Evolutionary conservation across 192 early-diverging fungal species (phyloP), one percentile per base, ranked within the genome.

Genomic region (Linnemannia schmuckeri): DNA sequence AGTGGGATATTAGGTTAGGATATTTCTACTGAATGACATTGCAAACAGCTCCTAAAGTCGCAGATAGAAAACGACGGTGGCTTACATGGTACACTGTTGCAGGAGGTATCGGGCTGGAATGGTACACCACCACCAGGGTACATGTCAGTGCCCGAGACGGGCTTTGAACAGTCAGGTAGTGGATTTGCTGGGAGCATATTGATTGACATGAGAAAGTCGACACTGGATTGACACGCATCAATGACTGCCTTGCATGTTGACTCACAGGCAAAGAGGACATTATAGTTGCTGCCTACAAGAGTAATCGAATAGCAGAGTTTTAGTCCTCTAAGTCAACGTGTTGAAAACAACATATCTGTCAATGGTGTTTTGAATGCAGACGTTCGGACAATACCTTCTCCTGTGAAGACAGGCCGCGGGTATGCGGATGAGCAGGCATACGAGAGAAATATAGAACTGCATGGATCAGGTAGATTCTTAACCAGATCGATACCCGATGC

Each of bases 1-100:
- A 52, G 49, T 5, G 27, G 27, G 20, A 30, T 0, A 15, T 10
- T 15, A 13, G 80, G 20, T 84, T 49, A 79, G 42, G 81, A 90
- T 8, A 88, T 74, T 27, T 79, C 46, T 17, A 69, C 83, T 42
- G 90, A 85, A 79, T 88, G 81, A 33, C 63, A 71, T 82, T 33
- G 37, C 88, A 79, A 47, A 77, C 81, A 12, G 27, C 30, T 0
- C 4, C 20, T 3, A 41, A 38, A 22, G 22, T 46, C 33, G 27
- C 7, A 0, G 49, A 47, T 7, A 46, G 7, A 47, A 47, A 47
- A 46, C 44, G 15, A 46, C 1, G 0, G 13, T 46, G 13, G 12
- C 61, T 30, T 68, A 77, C 61, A 33, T 27, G 75, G 41, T 1
- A 77, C 27, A 4, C 7, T 57, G 54, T 73, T 80, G 72, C 71